phyloP scores from a whole-genome alignment of 176 grass and related monocot species.

The Calamus simplicifolius region DNA sequence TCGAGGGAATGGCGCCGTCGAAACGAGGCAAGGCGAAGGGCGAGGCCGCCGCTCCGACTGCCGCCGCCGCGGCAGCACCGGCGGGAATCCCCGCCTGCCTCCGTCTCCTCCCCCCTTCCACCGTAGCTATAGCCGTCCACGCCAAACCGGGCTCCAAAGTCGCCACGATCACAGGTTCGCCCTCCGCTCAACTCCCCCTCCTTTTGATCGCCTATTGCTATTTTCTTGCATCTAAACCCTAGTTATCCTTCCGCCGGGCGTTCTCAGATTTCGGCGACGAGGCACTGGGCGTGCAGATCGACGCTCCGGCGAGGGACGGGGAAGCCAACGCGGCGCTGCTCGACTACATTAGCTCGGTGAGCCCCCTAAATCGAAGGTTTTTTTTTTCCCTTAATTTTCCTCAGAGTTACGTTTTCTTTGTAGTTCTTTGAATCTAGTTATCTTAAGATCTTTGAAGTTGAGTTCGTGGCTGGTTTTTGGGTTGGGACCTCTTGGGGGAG shows the following conservation, averaged over 20 bases:
- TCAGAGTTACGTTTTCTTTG: background rate
- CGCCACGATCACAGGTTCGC: conserved; percentile 75
- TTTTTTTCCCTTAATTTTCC: background rate
- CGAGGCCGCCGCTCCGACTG: conserved; percentile 3
- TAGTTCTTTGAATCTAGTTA: background rate
- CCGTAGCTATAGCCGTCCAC: conserved; percentile 82
- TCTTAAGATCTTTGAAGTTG: background rate
- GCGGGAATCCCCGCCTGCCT: conserved; percentile 55
- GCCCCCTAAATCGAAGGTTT: background rate
- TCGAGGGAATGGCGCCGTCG: conserved; percentile 50
- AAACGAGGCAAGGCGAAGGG: conserved; percentile 68
- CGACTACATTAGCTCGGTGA: conserved; percentile 89
- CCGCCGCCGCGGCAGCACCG: background rate
- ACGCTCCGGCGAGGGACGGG: conserved; percentile 83
- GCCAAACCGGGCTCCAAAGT: conserved; percentile 84
- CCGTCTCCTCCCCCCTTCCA: conserved; percentile 59
- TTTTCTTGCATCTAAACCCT: background rate
- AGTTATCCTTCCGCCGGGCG: background rate
- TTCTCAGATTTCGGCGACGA: conserved; percentile 73
- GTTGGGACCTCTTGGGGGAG: no score
- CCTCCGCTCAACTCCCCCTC: background rate
- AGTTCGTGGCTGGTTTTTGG: background rate
- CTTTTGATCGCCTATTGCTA: no score
- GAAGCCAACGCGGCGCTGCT: conserved; percentile 89
- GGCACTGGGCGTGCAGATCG: conserved; percentile 82